Base-by-base conservation (phyloP, 768 basidiomycete genomes). In the Lanmaoa pseudosensibilis region DNA sequence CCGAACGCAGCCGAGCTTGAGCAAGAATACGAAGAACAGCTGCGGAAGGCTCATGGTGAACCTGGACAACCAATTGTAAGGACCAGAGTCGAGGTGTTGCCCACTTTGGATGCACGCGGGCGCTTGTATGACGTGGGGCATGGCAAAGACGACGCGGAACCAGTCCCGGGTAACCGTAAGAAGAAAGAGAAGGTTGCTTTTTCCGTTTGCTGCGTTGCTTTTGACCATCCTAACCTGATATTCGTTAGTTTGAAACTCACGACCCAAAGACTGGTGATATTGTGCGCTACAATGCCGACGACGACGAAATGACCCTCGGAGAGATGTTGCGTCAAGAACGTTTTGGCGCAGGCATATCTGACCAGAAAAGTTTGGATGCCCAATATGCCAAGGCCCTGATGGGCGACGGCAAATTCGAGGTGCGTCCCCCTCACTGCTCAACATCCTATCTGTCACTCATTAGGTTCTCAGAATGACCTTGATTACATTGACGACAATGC, bases 401-500 rank as follows among this genome's bases (percentile, higher is more conserved):
- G 77, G 82, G 85, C 4, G 96, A 98, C 70, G 86, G 86, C 5
- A 90, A 89, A 64, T 99, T 94, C 68, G 75, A 92, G 77, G 93
- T 92, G 61, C 44, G 79, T 59, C 21, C 9, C 50, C 7, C 37
- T 15, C 23, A 8, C 4, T 19, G 21, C 18, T 15, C 5, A 2
- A 40, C 30, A 46, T 11, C 13, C 34, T 41, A 9, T 1, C 25
- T 21, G 11, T 48, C 21, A 23, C 21, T 39, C 27, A 57, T 51
- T 19, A 15, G 23, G 15, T 40, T 54, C 40, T 11, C 53, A 94
- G 89, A 88, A 89, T 61, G 84, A 95, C 64, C 75, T 95, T 33
- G 97, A 98, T 45, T 98, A 98, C 63, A 88, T 97, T 59, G 97
- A 99, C 62, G 97, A 98, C 60, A 96, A 98, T 69, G 94, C 94